A percentile compares a stretch with the other conserved stretches of the same genome.
Conservation (phyloP, 2,329 filamentous ascomycete genomes). For the Microascus cirrosus region DNA sequence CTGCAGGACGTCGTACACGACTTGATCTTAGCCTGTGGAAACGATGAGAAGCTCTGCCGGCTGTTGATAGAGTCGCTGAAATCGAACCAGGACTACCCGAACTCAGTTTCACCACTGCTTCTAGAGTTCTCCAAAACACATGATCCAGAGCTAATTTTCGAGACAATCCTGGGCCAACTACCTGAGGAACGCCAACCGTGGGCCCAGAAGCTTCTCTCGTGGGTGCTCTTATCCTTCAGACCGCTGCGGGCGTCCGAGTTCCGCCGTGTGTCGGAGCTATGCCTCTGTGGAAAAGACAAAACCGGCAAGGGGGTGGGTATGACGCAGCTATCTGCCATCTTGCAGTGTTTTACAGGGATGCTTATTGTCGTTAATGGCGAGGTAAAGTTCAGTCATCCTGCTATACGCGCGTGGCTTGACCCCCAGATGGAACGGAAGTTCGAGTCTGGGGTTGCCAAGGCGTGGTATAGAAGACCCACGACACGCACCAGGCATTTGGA, state of each 20-base stretch:
- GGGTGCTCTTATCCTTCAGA: neutral
- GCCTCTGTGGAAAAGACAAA: neutral
- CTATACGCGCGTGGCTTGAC: neutral
- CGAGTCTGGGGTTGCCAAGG: neutral
- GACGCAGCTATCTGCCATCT: neutral
- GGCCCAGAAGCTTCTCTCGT: neutral
- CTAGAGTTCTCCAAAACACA: neutral
- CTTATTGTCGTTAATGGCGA: neutral
- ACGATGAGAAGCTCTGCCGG: neutral
- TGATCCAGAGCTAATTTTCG: neutral
- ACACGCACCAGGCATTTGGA: neutral
- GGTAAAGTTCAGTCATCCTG: neutral
- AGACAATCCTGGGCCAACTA: neutral
- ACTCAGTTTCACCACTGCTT: neutral
- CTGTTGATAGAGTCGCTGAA: neutral
- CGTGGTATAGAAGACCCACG: neutral
- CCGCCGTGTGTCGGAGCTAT: neutral
- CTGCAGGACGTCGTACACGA: neutral
- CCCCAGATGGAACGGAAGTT: neutral
- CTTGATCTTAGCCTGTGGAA: neutral
- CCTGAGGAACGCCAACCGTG: neutral
- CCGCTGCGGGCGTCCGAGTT: neutral
- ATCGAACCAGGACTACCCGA: neutral
- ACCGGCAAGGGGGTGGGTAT: neutral
- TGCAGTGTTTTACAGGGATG: neutral